These are phyloP conservation scores for Amyloporia xantha DNA, from an alignment of 768 basidiomycete species.

Conservation along the genomic window DNA sequence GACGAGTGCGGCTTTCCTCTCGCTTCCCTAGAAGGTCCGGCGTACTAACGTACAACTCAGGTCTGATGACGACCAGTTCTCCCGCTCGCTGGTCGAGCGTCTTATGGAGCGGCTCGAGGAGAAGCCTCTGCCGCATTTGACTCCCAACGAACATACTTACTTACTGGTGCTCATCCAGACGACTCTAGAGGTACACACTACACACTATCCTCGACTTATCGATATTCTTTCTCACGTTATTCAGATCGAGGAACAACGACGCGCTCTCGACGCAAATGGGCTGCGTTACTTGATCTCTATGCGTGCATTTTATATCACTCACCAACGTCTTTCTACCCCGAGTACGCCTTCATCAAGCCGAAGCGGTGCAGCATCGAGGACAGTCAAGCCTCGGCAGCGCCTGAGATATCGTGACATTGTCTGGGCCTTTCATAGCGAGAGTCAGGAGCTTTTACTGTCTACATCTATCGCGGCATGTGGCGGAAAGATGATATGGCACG, in stretches of 20 bases:
- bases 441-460: conserved; percentile 74
- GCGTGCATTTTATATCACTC: conserved; percentile 85
- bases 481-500: conserved; percentile 85
- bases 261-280: conserved; percentile 89
- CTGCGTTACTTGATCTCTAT: conserved; percentile 90
- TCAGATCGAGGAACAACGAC: conserved; percentile 64
- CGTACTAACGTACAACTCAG: no score
- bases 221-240: background rate
- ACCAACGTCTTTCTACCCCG: conserved; percentile 50
- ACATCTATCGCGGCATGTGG: conserved; percentile 68
- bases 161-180: conserved; percentile 82
- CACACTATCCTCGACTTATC: background rate
- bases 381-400: conserved; percentile 61
- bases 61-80: conserved; percentile 50
- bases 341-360: conserved; percentile 36
- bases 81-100: conserved; percentile 48
- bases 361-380: conserved; percentile 33
- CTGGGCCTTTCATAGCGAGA: conserved; percentile 96
- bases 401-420: conserved; percentile 90
- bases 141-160: conserved; percentile 76
- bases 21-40: no score
- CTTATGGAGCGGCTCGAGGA: conserved; percentile 62
- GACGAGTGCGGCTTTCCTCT: conserved; percentile 46
- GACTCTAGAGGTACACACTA: conserved; percentile 59
- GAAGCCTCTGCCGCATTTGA: conserved; percentile 61